phyloP scores from a whole-genome alignment of 2,329 filamentous ascomycete genomes.

The Diaporthe sp. region DNA sequence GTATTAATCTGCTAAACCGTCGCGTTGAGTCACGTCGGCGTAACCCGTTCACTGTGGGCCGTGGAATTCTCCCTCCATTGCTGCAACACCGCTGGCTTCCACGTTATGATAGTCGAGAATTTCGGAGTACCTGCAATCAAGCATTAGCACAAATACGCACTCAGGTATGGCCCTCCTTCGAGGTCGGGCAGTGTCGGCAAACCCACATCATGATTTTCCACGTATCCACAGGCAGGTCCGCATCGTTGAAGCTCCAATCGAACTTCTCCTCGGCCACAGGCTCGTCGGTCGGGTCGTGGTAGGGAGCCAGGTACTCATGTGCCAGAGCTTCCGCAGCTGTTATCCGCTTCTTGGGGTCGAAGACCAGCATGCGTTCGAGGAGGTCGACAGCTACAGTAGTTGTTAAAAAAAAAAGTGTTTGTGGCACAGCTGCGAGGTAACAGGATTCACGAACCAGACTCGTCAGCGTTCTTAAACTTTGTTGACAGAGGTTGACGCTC shows the following conservation, averaged over 20 bases:
- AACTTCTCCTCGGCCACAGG: slow-evolving; percentile 97
- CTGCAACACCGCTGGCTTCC: slow-evolving; percentile 59
- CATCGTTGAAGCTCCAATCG: slow-evolving; percentile 99
- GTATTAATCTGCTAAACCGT: slow-evolving; percentile 27
- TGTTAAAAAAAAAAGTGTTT: slow-evolving; percentile 29
- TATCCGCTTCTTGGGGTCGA: slow-evolving; percentile 96
- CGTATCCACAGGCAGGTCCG: slow-evolving; percentile 96
- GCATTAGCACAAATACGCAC: background rate
- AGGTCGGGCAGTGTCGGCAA: background rate
- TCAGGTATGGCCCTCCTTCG: background rate
- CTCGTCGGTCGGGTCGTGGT: slow-evolving; percentile 97
- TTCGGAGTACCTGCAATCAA: slow-evolving; percentile 84
- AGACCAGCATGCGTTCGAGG: slow-evolving; percentile 96
- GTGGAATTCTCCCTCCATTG: slow-evolving; percentile 52
- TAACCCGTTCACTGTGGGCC: slow-evolving; percentile 46
- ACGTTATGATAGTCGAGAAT: slow-evolving; percentile 99
- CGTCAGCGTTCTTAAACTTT: slow-evolving; percentile 97
- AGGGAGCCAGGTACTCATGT: slow-evolving; percentile 94
- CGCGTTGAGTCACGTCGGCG: slow-evolving; percentile 1
- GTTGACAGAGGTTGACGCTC: slow-evolving; percentile 86
- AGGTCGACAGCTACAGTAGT: slow-evolving; percentile 80
- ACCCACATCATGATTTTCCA: slow-evolving; percentile 99
- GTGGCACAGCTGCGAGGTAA: background rate
- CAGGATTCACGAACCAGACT: slow-evolving; percentile 69
- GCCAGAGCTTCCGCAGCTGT: slow-evolving; percentile 86